Conservation (phyloP, 2,329 filamentous ascomycete species). For the Ophiostoma perfectum region DNA sequence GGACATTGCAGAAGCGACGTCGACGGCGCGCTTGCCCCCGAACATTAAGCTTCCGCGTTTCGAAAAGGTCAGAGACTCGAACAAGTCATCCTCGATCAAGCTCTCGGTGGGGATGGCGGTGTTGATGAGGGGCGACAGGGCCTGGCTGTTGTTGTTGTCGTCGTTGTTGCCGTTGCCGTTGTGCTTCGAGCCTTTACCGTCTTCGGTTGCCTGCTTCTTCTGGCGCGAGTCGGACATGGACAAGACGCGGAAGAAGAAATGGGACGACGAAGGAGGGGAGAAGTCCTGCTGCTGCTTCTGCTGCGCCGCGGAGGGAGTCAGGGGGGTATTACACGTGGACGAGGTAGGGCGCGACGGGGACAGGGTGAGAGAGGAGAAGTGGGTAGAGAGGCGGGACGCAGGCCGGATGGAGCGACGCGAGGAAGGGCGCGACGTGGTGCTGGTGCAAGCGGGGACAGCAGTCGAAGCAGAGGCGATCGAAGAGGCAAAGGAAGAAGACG, state of each 20-base stretch:
- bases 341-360: neutral
- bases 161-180: neutral
- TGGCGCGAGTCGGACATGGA: slow-evolving; percentile 24
- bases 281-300: slow-evolving; percentile 6
- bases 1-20: slow-evolving; percentile 18
- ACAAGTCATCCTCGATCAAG: slow-evolving; percentile 54
- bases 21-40: slow-evolving; percentile 40
- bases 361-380: slow-evolving; percentile 3
- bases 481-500: slow-evolving; percentile 4
- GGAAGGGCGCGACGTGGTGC: neutral
- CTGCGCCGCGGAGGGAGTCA: neutral
- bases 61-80: slow-evolving; percentile 54
- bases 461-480: neutral
- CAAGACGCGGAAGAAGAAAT: slow-evolving; percentile 21
- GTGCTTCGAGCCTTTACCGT: neutral
- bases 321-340: neutral
- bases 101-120: slow-evolving; percentile 52
- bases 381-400: neutral
- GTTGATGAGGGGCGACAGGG: slow-evolving; percentile 36
- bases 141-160: neutral
- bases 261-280: neutral
- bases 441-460: neutral
- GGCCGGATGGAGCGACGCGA: neutral
- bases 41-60: slow-evolving; percentile 61
- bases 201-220: neutral